A percentile compares a stretch with the other conserved stretches of the same genome.
Conservation (phyloP, 495 filamentous ascomycete species). For the Letharia columbiana region DNA sequence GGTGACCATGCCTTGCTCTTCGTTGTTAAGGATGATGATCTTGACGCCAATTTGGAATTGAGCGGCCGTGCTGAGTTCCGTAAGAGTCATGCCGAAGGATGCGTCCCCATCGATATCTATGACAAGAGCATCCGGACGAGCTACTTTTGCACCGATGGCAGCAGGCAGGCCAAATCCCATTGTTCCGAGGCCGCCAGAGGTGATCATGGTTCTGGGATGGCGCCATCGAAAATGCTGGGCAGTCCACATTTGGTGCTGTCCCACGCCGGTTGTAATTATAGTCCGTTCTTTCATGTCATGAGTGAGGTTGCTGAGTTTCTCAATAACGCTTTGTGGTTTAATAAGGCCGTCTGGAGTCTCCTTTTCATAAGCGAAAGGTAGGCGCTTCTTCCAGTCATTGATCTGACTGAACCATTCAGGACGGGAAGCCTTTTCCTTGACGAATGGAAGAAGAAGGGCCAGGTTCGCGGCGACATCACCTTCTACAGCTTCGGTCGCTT, state of each 20-base stretch:
- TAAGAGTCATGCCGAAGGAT: slow-evolving; percentile 94
- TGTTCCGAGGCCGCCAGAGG: slow-evolving; percentile 77
- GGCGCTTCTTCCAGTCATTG: slow-evolving; percentile 75
- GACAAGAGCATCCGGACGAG: slow-evolving; percentile 77
- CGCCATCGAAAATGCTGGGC: slow-evolving; percentile 89
- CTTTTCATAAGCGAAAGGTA: slow-evolving; percentile 55
- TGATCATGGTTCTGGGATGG: slow-evolving; percentile 74
- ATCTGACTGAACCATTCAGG: slow-evolving; percentile 84
- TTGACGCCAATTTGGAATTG: slow-evolving; percentile 94
- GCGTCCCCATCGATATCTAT: slow-evolving; percentile 95
- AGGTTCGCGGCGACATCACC: slow-evolving; percentile 60
- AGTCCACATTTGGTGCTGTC: slow-evolving; percentile 97
- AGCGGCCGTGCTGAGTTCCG: slow-evolving; percentile 78
- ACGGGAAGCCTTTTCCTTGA: slow-evolving; percentile 55
- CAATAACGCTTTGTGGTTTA: slow-evolving; percentile 82
- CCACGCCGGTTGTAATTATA: slow-evolving; percentile 46
- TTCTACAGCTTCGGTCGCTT: slow-evolving; percentile 49
- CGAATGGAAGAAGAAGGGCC: slow-evolving; percentile 57
- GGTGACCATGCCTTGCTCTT: slow-evolving; percentile 94
- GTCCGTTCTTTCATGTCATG: slow-evolving; percentile 65
- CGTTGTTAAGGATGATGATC: slow-evolving; percentile 87
- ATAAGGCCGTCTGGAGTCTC: slow-evolving; percentile 62
- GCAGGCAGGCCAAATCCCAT: slow-evolving; percentile 94
- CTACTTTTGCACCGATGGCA: slow-evolving; percentile 90
- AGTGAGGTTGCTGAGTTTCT: slow-evolving; percentile 69